Evolutionary conservation across 2,329 filamentous ascomycete genomes (phyloP), one percentile per base, ranked within the genome.

Genomic region (Alternaria brassicae): DNA sequence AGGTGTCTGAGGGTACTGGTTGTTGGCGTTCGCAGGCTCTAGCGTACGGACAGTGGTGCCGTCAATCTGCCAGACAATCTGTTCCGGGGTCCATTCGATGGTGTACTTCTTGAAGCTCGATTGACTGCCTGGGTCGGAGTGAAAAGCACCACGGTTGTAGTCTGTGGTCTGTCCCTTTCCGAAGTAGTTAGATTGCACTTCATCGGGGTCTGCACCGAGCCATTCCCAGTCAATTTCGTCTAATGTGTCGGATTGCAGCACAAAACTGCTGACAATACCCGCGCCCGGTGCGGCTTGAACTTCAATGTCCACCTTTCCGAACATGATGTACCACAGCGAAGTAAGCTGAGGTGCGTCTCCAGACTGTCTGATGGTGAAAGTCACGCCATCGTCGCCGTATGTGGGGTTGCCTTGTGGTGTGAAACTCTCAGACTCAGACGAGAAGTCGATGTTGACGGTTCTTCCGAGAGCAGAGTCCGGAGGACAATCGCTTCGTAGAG

Each of bases 251-350:
- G 93, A 97, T 80, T 96, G 89, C 65, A 99, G 82, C 8, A 99
- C 92, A 12, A 95, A 85, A 44, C 92, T 95, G 78, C 92, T 97
- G 66, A 99, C 93, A 70, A 99, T 97, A 60, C 95, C 95, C 9
- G 87, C 88, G 7, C 95, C 95, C 0, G 93, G 89, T 9, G 95
- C 93, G 25, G 92, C 88, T 80, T 94, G 93, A 82, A 97, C 85
- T 30, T 87, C 89, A 67, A 93, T 87, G 66, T 96, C 91, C 73
- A 97, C 91, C 64, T 89, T 91, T 67, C 95, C 95, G 77, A 97
- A 99, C 95, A 99, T 98, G 81, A 99, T 97, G 84, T 97, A 98
- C 86, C 96, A 98, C 72, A 95, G 87, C 61, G 93, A 96, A 65
- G 86, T 85, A 61, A 99, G 86, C 77, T 94, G 90, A 0, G 95